Evolutionary conservation across 768 basidiomycete species (phyloP), one percentile per base, ranked within the genome.

Genomic region (Psilocybe sp.): DNA sequence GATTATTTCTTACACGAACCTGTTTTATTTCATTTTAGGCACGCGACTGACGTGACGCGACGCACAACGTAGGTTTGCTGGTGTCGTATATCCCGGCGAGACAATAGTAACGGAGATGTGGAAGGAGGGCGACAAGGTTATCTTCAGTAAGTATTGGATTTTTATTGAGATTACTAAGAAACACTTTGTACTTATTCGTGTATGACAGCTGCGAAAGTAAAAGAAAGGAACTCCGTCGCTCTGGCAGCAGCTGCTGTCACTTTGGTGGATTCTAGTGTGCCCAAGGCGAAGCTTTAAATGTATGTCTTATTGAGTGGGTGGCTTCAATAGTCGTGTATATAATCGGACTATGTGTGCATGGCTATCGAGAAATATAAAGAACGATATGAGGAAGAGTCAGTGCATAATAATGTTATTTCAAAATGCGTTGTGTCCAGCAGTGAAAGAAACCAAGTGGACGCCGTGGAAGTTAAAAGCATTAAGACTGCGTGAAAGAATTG

Each of bases 51-150:
- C 32, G 33, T 13, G 36, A 28, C 44, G 49, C 3, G 36, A 23
- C 12, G 28, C 11, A 31, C 14, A 40, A 19, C 28, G 41, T 53
- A 89, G 89, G 32, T 96, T 98, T 67, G 82, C 88, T 0, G 93
- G 92, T 3, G 84, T 92, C 2, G 92, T 98, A 18, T 95, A 87
- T 64, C 97, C 96, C 2, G 96, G 95, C 0, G 94, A 98, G 69
- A 98, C 96, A 1, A 78, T 98, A 46, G 75, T 93, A 12, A 99
- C 96, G 0, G 85, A 92, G 65, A 98, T 98, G 96, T 99, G 97
- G 97, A 97, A 94, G 66, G 93, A 97, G 59, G 90, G 87, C 2
- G 68, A 78, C 53, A 97, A 85, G 69, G 85, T 98, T 47, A 84
- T 98, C 44, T 99, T 99, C 67, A 74, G 93, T 97, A 59, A 64